A percentile compares a stretch with the other conserved stretches of the same genome.
Conservation (phyloP, 345 rosid genomes). For the Moringa oleifera region DNA sequence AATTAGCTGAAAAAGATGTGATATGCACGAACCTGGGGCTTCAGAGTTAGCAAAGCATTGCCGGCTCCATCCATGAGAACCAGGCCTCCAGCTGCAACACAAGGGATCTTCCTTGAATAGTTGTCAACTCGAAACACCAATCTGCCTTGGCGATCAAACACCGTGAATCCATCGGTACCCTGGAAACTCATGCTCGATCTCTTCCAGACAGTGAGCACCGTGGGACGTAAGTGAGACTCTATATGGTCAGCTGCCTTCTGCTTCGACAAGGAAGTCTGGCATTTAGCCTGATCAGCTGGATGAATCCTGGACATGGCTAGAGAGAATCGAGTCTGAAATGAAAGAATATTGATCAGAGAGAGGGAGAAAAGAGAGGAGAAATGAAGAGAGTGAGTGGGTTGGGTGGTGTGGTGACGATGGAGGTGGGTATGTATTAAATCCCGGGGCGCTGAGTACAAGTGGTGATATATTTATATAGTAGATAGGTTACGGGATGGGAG, state of each 20-base stretch:
- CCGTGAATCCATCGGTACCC: conserved; percentile 55
- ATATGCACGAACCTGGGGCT: conserved; percentile 12
- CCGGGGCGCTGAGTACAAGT: no score
- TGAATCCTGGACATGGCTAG: conserved; percentile 46
- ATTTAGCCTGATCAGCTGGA: conserved; percentile 22
- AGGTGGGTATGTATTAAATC: no score
- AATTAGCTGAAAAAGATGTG: background rate
- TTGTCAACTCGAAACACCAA: conserved; percentile 46
- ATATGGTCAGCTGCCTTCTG: background rate
- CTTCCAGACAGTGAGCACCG: conserved; percentile 40
- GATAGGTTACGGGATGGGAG: background rate
- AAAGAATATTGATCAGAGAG: background rate
- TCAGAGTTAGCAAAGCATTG: conserved; percentile 35
- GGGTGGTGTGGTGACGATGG: no score
- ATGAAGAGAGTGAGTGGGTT: background rate
- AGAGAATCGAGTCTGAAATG: background rate
- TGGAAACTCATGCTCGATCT: conserved; percentile 56
- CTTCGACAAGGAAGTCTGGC: background rate
- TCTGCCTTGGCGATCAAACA: conserved; percentile 32
- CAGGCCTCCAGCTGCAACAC: conserved; percentile 14
- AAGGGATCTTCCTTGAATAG: conserved; percentile 35
- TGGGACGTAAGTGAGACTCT: background rate
- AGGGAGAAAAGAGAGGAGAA: background rate
- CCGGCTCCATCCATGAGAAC: conserved; percentile 57
- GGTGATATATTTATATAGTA: no score